A percentile compares a stretch with the other conserved stretches of the same genome.
These are phyloP conservation scores for Elsinoe batatas DNA, from an alignment of 2,329 filamentous ascomycete genomes.

Conservation along the genomic window DNA sequence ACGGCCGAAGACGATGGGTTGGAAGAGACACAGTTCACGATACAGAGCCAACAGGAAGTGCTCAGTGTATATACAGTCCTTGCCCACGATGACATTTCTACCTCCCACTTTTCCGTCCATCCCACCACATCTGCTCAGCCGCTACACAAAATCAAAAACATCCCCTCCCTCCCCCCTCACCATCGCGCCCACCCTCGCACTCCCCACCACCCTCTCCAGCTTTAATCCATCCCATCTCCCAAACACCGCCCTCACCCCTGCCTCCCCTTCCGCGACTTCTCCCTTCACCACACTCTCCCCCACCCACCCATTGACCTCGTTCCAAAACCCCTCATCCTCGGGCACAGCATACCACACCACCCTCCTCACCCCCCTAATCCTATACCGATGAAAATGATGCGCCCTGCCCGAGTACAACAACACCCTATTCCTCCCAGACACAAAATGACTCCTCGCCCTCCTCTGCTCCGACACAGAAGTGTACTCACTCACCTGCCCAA, in stretches of 20 bases:
- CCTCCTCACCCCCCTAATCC: conserved; percentile 66
- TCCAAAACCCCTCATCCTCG: conserved; percentile 76
- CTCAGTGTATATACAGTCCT: background rate
- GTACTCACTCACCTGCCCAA: conserved; percentile 85
- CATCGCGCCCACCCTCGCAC: conserved; percentile 72
- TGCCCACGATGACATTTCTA: too few species aligned
- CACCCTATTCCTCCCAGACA: conserved; percentile 69
- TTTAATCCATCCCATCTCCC: conserved; percentile 84
- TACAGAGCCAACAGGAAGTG: conserved; percentile 1
- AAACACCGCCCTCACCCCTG: conserved; percentile 53
- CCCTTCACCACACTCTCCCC: conserved; percentile 46
- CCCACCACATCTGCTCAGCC: background rate
- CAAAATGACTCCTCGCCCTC: conserved; percentile 77
- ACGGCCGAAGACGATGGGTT: too few species aligned
- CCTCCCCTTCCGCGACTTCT: conserved; percentile 42
- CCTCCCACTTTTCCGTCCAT: background rate
- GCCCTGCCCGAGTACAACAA: conserved; percentile 87
- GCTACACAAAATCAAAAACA: conserved; percentile 84
- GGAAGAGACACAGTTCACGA: background rate
- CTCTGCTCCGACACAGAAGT: conserved; percentile 67
- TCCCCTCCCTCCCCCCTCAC: conserved; percentile 68
- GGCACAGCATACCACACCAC: conserved; percentile 87
- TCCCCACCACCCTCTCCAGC: conserved; percentile 80
- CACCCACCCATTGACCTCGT: conserved; percentile 62
- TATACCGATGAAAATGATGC: conserved; percentile 92